phyloP scores from a whole-genome alignment of 306 rosid species.

The Adenanthera pavonina region DNA sequence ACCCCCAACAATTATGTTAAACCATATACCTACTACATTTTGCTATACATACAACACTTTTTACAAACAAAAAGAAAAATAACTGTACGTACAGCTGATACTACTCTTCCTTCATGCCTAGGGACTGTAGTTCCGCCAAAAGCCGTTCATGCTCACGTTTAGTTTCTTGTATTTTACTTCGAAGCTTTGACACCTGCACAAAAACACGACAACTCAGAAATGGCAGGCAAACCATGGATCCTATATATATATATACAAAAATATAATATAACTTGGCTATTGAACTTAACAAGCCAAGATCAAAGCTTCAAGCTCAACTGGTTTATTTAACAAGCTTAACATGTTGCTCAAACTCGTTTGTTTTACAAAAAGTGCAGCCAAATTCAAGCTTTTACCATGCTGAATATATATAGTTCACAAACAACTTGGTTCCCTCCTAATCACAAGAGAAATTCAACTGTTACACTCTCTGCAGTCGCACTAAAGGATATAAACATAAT shows the following conservation, averaged over 20 bases:
- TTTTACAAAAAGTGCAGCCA: not conserved
- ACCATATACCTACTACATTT: conserved; percentile 17
- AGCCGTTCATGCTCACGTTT: conserved; percentile 46
- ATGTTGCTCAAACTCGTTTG: not conserved
- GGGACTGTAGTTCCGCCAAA: conserved; percentile 47
- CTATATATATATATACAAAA: no score
- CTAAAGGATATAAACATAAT: conserved; percentile 1
- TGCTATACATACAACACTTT: conserved; percentile 36
- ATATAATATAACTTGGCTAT: not conserved
- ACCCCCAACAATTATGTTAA: conserved; percentile 25
- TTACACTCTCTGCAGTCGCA: not conserved
- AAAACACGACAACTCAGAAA: conserved; percentile 22
- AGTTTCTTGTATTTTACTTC: conserved; percentile 56
- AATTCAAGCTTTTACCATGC: not conserved
- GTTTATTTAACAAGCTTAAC: not conserved
- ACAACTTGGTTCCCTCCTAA: not conserved
- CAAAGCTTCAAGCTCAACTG: not conserved
- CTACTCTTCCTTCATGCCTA: conserved; percentile 56
- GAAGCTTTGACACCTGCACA: conserved; percentile 65
- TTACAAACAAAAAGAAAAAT: conserved; percentile 36
- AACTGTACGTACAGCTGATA: conserved; percentile 35
- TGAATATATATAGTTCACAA: not conserved
- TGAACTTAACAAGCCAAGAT: not conserved
- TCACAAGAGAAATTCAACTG: not conserved
- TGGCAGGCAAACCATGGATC: not conserved